Percentiles rank a stretch among this genome's conserved stretches.
phyloP scores from a whole-genome alignment of 169 alveolate species.

The Sarcocystis neurona region DNA sequence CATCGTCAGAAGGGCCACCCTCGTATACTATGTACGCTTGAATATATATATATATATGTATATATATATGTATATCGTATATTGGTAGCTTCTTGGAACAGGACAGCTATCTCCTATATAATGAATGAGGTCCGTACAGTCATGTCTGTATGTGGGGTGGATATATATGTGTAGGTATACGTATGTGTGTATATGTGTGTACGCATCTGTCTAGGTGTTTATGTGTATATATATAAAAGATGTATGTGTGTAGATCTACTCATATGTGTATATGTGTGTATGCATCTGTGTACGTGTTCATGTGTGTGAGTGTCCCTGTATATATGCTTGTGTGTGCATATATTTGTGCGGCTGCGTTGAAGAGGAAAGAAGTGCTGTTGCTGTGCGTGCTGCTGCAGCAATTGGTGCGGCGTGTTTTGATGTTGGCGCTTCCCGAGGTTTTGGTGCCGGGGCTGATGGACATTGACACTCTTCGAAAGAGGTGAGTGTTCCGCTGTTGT shows the following conservation, averaged over 20 bases:
- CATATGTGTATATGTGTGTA: background rate
- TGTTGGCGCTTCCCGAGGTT: constrained; percentile 25
- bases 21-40: too few relatives aligned
- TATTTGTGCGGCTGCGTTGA: background rate
- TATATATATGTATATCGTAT: background rate
- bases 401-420: constrained; percentile 14
- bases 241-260: background rate
- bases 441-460: constrained; percentile 33
- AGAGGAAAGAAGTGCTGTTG: background rate
- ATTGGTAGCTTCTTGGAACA: background rate
- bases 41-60: background rate
- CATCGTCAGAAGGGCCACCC: too few relatives aligned
- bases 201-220: background rate
- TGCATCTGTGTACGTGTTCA: background rate
- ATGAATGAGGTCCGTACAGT: too few relatives aligned
- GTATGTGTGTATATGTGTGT: background rate
- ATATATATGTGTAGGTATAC: background rate
- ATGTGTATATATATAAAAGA: background rate
- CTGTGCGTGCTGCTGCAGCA: constrained; percentile 2
- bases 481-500: background rate
- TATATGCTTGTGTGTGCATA: background rate
- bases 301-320: background rate
- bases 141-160: too few relatives aligned
- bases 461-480: background rate
- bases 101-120: background rate